Base-by-base conservation (phyloP, 495 filamentous ascomycete genomes). In the Glonium stellatum region DNA sequence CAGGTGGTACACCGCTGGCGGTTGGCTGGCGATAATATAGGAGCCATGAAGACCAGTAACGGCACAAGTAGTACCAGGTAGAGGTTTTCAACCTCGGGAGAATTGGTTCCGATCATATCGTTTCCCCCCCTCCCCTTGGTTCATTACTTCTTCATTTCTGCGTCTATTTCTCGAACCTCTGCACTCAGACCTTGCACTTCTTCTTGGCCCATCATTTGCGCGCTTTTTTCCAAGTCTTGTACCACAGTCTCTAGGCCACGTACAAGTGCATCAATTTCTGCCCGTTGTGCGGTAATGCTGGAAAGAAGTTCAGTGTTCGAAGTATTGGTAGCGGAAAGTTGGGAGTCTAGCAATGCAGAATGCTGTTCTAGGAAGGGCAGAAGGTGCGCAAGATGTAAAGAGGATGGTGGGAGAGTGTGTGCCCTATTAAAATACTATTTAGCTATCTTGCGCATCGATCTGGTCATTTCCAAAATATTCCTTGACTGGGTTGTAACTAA, bases 211-310 rank as follows among this genome's bases (percentile, higher is more conserved):
- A 72, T 58, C 50, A 61, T 64, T 47, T 68, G 64, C 23, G 66
- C 74, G 25, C 50, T 73, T 71, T 77, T 82, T 65, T 88, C 86
- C 60, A 95, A 68, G 73, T 93, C 89, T 22, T 75, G 72, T 47
- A 92, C 78, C 25, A 86, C 79, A 23, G 73, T 75, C 70, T 91
- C 89, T 23, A 93, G 76, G 11, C 79, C 76, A 4, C 67, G 74
- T 37, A 93, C 68, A 53, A 96, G 68, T 6, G 67, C 75, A 65
- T 88, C 85, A 58, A 95, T 89, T 71, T 95, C 89, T 44, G 76
- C 72, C 37, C 88, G 76, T 76, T 96, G 91, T 23, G 71, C 75
- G 60, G 80, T 75, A 2, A 95, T 77, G 21, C 79, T 79, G 54
- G 77, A 75, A 49, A 85, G 79, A 1, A 95, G 73, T 22, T 72